Evolutionary conservation across 148 eudicot species (phyloP), one percentile per base, ranked within the genome.

Genomic region (Cornus suecica): DNA sequence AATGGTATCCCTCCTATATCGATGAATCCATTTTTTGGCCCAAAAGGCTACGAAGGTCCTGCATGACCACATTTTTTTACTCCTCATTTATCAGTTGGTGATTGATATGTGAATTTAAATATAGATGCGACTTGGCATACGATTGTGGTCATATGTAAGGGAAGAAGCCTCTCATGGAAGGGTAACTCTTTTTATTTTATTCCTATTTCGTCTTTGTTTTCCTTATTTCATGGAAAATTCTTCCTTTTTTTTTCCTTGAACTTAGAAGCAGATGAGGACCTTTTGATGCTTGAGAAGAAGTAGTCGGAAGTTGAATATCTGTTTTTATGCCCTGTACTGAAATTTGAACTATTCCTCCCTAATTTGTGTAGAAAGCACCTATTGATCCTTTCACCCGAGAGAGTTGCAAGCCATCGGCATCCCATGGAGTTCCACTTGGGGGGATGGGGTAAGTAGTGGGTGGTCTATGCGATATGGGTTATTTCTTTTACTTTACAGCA

Each of bases 161-260:
- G 97, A 95, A 81, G 99, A 95, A 81, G 99, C 97, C 64, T 91
- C 99, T 62, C 88, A 95, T 65, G 99, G 99, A 88, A 90, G 99
- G 87, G 99, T 95, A 90, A 68, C 16, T 72, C 67, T 62, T 80
- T 84, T 31, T 65, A 60, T 68, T 70, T 74, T 71, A 24, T 79
- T 72, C 18, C 69, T 74, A 1, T 75, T 32, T 51, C 56, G 32
- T 37, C 37, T 24, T 27, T 11, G 6, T 37, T 37, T 52, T 37
- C 48, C 42, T 24, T 48, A 37, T 37, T 37, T 37, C 9, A 13
- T 11, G 20, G 54, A 16, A 48, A 1, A 9, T 58, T 52, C 31
- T 32, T 56, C 27, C 42, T 25, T 25, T 25, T 25, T 25, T 25
- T 71, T 20, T 77, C 25, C 45, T 32, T 11, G 2, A 13, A 48